Evolutionary conservation across 345 rosid genomes (phyloP), one percentile per base, ranked within the genome.

Genomic region (Cochlearia excelsa): DNA sequence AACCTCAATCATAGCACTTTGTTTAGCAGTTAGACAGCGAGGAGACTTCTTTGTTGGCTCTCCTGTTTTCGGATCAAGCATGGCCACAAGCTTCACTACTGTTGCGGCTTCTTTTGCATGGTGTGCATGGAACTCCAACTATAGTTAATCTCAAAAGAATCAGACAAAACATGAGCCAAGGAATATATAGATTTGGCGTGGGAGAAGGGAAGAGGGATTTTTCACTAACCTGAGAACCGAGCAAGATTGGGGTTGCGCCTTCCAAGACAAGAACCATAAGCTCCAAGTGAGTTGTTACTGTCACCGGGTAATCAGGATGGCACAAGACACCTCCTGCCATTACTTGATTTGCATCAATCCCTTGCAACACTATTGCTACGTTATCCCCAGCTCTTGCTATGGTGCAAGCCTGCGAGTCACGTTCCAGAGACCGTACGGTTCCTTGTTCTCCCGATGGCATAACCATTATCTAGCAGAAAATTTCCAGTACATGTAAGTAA

Each of bases 381-480:
- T 78, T 85, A 76, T 94, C 99, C 57, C 97, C 99, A 37, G 96
- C 92, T 80, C 96, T 85, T 27, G 87, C 99, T 35, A 87, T 46
- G 29, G 78, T 54, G 70, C 89, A 84, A 50, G 84, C 62, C 72
- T 68, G 79, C 37, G 97, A 87, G 64, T 85, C 87, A 9, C 84
- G 81, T 70, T 87, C 96, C 46, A 94, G 74, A 45, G 84, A 75
- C 58, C 81, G 83, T 29, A 90, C 87, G 4, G 87, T 90, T 67
- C 95, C 99, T 62, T 79, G 66, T 28, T 65, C 81, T 67, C 87
- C 87, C 26, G 81, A 79, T 57, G 99, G 99, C 93, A 94, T 82
- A 49, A 87, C 78, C 72, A 90, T 65, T 69, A 88, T 83, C 99
- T 93, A 63, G 40, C 57, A 46, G 34, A 41, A 47, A 63, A 49